Evolutionary conservation across 352 stramenopile genomes (phyloP), one percentile per base, ranked within the genome.

Genomic region (Phytophthora tubulina): DNA sequence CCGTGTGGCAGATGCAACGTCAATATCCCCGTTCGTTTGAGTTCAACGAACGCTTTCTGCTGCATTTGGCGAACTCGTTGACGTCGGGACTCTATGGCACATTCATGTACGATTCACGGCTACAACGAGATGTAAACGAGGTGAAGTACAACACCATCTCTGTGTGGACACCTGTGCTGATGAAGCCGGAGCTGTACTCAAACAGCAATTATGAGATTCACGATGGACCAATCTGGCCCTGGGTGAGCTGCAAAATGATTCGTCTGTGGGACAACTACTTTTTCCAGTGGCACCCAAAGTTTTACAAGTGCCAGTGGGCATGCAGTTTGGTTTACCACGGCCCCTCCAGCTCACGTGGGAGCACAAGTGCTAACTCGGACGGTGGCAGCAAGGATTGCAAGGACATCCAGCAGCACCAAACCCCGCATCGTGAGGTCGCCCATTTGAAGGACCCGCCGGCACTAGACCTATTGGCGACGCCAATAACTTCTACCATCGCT

Each of bases 241-340:
- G 89, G 89, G 86, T 85, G 2, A 89, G 85, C 33, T 81, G 77
- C 50, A 89, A 94, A 58, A 94, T 93, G 85, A 81, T 96, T 63
- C 79, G 76, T 39, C 49, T 96, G 7, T 96, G 89, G 89, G 86
- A 94, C 6, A 76, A 80, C 38, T 96, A 95, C 54, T 96, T 94
- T 54, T 91, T 96, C 59, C 89, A 96, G 60, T 94, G 85, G 85
- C 88, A 95, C 56, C 86, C 88, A 7, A 93, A 93, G 72, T 95
- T 88, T 70, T 82, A 89, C 69, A 90, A 91, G 36, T 93, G 85
- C 57, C 81, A 87, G 32, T 94, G 87, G 85, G 81, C 86, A 1
- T 85, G 82, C 46, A 91, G 72, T 57, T 81, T 89, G 56, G 55
- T 80, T 10, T 79, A 84, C 41, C 70, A 80, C 38, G 68, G 61